Conservation (phyloP, 176 grass and related monocot genomes). For the Eragrostis nindensis region DNA sequence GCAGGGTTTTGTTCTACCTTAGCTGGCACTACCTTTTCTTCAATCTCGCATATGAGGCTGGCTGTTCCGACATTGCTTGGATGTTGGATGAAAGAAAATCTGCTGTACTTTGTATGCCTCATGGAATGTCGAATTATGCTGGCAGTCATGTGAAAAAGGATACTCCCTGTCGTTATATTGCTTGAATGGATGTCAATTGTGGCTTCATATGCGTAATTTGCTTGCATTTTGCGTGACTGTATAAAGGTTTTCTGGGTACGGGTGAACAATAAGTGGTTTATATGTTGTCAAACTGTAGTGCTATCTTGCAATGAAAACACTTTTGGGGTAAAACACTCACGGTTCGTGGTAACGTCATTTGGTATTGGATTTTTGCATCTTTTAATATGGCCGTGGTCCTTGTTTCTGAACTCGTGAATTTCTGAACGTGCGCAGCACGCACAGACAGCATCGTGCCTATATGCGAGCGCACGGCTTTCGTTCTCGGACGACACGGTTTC, state of each 20-base stretch:
- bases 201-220: background rate
- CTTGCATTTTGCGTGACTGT: background rate
- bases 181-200: background rate
- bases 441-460: background rate
- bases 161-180: background rate
- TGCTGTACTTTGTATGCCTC: background rate
- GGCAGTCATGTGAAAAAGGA: background rate
- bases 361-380: background rate
- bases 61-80: background rate
- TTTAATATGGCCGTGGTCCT: background rate
- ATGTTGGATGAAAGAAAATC: background rate
- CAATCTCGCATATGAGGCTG: background rate
- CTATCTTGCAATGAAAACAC: background rate
- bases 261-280: background rate
- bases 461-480: background rate
- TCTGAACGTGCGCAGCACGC: background rate
- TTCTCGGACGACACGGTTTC: background rate
- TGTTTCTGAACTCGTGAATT: background rate
- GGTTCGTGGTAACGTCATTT: no score
- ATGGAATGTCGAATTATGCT: background rate
- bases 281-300: background rate
- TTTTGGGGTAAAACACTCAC: no score
- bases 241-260: background rate
- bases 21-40: constrained; percentile 4
- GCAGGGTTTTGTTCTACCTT: constrained; percentile 27